phyloP scores from a whole-genome alignment of 2,329 filamentous ascomycete genomes.

The Metarhizium guizhouense region DNA sequence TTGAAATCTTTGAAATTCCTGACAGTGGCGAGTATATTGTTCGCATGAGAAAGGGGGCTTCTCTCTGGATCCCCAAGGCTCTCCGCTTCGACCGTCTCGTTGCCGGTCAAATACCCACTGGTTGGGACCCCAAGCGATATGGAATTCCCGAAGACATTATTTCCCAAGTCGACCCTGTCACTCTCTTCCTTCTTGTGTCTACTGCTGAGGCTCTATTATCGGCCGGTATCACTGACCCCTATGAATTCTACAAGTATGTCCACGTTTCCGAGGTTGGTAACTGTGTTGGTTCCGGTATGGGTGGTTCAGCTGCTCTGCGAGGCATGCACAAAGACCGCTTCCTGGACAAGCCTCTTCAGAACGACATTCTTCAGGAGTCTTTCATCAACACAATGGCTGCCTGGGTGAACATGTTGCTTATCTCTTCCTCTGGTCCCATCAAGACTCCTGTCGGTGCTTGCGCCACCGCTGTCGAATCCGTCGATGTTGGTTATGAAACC shows the following conservation, averaged over 20 bases:
- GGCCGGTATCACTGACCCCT: conserved; percentile 94
- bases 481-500: conserved; percentile 96
- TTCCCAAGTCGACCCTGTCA: conserved; percentile 92
- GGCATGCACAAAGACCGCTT: conserved; percentile 98
- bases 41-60: conserved; percentile 89
- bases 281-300: conserved; percentile 96
- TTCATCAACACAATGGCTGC: conserved; percentile 99
- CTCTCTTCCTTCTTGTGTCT: conserved; percentile 87
- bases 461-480: conserved; percentile 91
- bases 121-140: conserved; percentile 94
- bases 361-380: conserved; percentile 97
- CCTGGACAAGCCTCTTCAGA: conserved; percentile 94
- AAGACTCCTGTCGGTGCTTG: conserved; percentile 98
- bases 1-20: conserved; percentile 90
- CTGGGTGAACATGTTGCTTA: conserved; percentile 98
- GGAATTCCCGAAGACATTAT: conserved; percentile 97
- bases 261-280: conserved; percentile 97
- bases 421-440: conserved; percentile 95
- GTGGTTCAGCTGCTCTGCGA: conserved; percentile 82
- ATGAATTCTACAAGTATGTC: conserved; percentile 99
- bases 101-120: conserved; percentile 91
- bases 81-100: conserved; percentile 95
- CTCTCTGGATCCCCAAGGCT: conserved; percentile 92
- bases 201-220: conserved; percentile 86
- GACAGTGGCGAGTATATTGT: conserved; percentile 93